Evolutionary conservation across 2,329 filamentous ascomycete genomes (phyloP), one percentile per base, ranked within the genome.

Genomic region (Colletotrichum scovillei): DNA sequence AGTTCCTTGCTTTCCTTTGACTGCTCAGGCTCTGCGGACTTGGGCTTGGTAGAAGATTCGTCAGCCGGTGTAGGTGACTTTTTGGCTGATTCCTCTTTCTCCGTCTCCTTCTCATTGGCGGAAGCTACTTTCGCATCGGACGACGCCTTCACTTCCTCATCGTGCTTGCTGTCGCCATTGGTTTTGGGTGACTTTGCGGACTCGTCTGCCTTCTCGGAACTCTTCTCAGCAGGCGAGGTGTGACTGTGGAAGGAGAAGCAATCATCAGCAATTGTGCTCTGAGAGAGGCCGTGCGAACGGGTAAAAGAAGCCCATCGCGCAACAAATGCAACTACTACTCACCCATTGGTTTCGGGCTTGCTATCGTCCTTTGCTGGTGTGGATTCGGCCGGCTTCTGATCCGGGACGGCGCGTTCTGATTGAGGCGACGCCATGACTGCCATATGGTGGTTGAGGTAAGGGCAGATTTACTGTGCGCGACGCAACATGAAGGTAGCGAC

Each of bases 361-460:
- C 76, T 74, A 56, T 80, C 80, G 64, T 81, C 80, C 75, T 79
- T 79, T 24, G 78, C 77, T n/a, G 73, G 60, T 64, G 75, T 77
- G 30, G 76, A 74, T 56, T 80, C 78, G 53, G 72, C 77, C 79
- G 84, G 82, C 83, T 90, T 91, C 78, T 87, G 81, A 78, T 88
- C 88, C 78, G 81, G 76, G 76, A 80, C 75, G 74, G 81, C 77
- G 67, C 80, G 78, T 78, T 88, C 83, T 74, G 84, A 80, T 58
- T 80, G 81, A 74, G 86, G 85, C 77, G 87, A 87, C 75, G 87
- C 85, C 88, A 90, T 89, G 79, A 84, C 84, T 85, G 86, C 85
- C 83, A 86, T 86, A 82, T 82, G 86, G 82, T 79, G 78, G 74
- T 72, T 76, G 70, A 75, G 72, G 75, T 77, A 76, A 76, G 67